These are phyloP conservation scores for Fraxinus paxiana DNA, from an alignment of 305 asterid genomes.

Conservation along the genomic window DNA sequence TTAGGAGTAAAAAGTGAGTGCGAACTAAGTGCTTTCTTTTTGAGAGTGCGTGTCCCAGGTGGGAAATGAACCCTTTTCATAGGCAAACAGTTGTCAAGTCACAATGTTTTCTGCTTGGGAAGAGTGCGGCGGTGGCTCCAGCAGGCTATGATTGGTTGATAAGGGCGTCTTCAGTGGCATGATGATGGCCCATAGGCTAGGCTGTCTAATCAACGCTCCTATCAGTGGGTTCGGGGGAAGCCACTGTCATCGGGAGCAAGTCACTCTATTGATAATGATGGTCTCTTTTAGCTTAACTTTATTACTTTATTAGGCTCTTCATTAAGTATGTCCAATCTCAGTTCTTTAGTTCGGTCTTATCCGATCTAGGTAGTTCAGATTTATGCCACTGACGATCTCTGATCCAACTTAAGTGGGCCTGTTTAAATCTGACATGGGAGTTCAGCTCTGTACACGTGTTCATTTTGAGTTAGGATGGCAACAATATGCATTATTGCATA, in stretches of 20 bases:
- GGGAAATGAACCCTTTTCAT: neutral
- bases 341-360: neutral
- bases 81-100: neutral
- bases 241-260: neutral
- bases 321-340: neutral
- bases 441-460: neutral
- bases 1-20: neutral
- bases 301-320: neutral
- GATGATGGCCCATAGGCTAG: neutral
- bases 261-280: neutral
- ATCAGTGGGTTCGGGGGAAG: neutral
- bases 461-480: neutral
- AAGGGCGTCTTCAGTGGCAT: neutral
- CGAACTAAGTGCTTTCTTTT: neutral
- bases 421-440: neutral
- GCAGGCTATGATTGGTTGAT: neutral
- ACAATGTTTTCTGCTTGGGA: neutral
- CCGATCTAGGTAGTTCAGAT: neutral
- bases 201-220: neutral
- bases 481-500: neutral
- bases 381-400: neutral
- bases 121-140: neutral
- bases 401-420: neutral
- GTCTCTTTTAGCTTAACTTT: neutral
- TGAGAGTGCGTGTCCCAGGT: neutral